Conservation (phyloP, 345 rosid genomes). For the Citropsis articulata region DNA sequence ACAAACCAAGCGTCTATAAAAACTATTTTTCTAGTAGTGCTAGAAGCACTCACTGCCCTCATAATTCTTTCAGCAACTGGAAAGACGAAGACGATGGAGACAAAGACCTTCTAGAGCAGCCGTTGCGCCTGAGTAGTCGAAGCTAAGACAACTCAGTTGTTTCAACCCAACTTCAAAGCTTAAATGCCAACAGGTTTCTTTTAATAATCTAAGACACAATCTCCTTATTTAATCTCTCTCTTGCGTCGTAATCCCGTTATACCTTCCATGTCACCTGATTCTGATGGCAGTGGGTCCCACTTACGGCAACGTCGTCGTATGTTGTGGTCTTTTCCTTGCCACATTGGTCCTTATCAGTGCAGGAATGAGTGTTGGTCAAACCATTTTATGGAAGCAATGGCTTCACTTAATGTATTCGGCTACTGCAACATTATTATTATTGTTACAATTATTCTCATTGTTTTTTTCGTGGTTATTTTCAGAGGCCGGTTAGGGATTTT, state of each 20-base stretch:
- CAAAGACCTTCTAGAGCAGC: no score
- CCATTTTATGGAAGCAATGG: slow-evolving; percentile 62
- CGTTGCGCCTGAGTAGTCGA: no score
- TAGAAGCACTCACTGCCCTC: no score
- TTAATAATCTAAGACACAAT: slow-evolving; percentile 89
- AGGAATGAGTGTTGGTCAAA: slow-evolving; percentile 50
- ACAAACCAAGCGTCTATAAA: no score
- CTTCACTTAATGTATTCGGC: slow-evolving; percentile 22
- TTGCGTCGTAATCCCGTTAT: slow-evolving; percentile 68
- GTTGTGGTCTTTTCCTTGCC: slow-evolving; percentile 81
- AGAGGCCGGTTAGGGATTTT: background rate
- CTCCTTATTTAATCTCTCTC: slow-evolving; percentile 84
- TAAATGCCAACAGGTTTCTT: slow-evolving; percentile 82
- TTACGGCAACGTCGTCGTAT: slow-evolving; percentile 73
- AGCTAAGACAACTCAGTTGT: no score
- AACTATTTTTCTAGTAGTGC: no score
- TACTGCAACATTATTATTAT: background rate
- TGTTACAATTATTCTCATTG: background rate
- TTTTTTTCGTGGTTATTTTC: slow-evolving; percentile 2
- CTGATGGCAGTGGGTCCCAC: slow-evolving; percentile 77
- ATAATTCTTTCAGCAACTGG: no score
- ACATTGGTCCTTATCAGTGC: slow-evolving; percentile 59
- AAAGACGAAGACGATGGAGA: no score
- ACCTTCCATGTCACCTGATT: slow-evolving; percentile 19
- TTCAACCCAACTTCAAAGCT: slow-evolving; percentile 26